phyloP scores from a whole-genome alignment of 495 filamentous ascomycete species.

The Penicillium parvum region DNA sequence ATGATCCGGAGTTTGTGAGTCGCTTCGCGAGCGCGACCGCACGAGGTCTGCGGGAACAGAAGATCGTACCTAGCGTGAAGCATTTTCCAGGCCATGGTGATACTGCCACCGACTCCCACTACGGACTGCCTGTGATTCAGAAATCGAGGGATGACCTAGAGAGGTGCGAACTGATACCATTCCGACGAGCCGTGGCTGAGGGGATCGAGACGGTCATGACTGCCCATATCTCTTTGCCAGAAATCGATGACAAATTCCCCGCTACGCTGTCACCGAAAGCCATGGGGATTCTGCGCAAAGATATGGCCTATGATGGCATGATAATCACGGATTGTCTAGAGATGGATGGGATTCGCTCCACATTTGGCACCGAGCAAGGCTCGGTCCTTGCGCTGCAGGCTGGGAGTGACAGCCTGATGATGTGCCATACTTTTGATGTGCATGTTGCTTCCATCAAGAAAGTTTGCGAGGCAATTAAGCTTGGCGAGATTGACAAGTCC shows the following conservation, averaged over 20 bases:
- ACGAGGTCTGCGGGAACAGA: constrained; percentile 33
- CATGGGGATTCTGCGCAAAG: constrained; percentile 36
- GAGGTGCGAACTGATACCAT: constrained; percentile 38
- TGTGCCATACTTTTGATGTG: constrained; percentile 47
- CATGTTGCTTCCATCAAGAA: constrained; percentile 41
- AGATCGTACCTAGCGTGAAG: constrained; percentile 39
- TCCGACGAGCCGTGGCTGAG: constrained; percentile 41
- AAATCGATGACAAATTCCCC: constrained; percentile 30
- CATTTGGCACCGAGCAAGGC: constrained; percentile 43
- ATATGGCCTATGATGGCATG: constrained; percentile 41
- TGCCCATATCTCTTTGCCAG: constrained; percentile 40
- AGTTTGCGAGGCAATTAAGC: constrained; percentile 37
- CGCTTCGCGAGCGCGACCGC: constrained; percentile 35
- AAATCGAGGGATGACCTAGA: constrained; percentile 38
- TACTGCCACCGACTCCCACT: constrained; percentile 41
- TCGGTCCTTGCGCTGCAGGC: constrained; percentile 44
- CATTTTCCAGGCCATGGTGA: constrained; percentile 45
- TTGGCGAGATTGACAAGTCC: constrained; percentile 27
- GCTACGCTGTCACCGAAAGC: constrained; percentile 36
- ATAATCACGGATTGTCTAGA: constrained; percentile 39
- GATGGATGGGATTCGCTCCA: constrained; percentile 46
- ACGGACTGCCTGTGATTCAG: constrained; percentile 36
- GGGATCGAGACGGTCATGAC: constrained; percentile 41
- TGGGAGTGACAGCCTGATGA: constrained; percentile 48
- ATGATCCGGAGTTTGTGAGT: constrained; percentile 38